These are phyloP conservation scores for Phytophthora lateralis DNA, from an alignment of 352 stramenopile species.

Conservation along the genomic window DNA sequence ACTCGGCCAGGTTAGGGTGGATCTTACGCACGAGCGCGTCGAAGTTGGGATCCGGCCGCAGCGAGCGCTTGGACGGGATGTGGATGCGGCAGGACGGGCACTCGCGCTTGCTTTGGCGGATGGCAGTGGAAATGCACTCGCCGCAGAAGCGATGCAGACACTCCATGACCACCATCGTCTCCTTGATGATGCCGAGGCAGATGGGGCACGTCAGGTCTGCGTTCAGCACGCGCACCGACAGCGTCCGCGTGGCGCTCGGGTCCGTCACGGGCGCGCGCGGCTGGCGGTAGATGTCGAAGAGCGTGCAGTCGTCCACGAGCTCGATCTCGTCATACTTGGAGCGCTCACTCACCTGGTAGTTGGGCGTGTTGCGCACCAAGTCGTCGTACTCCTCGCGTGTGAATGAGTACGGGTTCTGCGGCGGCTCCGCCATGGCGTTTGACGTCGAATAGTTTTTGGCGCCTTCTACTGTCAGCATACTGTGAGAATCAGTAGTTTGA, in stretches of 20 bases:
- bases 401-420: slow-evolving; percentile 71
- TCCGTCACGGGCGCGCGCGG: slow-evolving; percentile 69
- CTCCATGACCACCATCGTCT: slow-evolving; percentile 91
- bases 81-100: slow-evolving; percentile 91
- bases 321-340: slow-evolving; percentile 89
- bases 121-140: slow-evolving; percentile 89
- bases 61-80: slow-evolving; percentile 86
- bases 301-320: slow-evolving; percentile 86
- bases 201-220: slow-evolving; percentile 89
- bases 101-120: slow-evolving; percentile 86
- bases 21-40: slow-evolving; percentile 87
- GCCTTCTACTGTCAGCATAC: no score
- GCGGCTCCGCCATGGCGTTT: slow-evolving; percentile 32
- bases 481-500: slow-evolving; percentile 8
- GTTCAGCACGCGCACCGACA: slow-evolving; percentile 75
- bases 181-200: slow-evolving; percentile 85
- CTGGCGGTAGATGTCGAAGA: slow-evolving; percentile 91
- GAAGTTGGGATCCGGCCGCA: slow-evolving; percentile 86
- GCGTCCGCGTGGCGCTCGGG: slow-evolving; percentile 54
- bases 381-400: slow-evolving; percentile 72
- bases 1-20: slow-evolving; percentile 82
- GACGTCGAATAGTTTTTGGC: slow-evolving; percentile 1
- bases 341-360: slow-evolving; percentile 55
- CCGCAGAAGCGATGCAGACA: slow-evolving; percentile 92
- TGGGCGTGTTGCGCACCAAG: slow-evolving; percentile 48